These are phyloP conservation scores for Alternaria incomplexa DNA, from an alignment of 2,329 filamentous ascomycete genomes.

Conservation along the genomic window DNA sequence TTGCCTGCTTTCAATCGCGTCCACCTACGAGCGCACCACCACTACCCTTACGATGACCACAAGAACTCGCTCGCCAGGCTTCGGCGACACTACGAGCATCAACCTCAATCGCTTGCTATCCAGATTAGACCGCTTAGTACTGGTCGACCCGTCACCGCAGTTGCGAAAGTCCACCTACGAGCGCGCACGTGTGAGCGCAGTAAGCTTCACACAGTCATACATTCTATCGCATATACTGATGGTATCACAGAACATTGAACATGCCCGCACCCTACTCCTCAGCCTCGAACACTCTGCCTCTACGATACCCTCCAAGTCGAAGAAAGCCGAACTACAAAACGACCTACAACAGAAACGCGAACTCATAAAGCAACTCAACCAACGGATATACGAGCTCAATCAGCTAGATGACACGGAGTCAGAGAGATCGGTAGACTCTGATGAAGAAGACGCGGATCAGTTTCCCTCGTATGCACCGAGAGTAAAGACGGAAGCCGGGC, in stretches of 20 bases:
- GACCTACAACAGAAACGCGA: slow-evolving; percentile 71
- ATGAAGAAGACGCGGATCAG: slow-evolving; percentile 53
- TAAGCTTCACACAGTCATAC: slow-evolving; percentile 44
- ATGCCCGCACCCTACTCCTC: slow-evolving; percentile 71
- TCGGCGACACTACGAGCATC: slow-evolving; percentile 38
- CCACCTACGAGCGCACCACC: not conserved
- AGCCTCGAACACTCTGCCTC: slow-evolving; percentile 73
- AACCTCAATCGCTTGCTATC: slow-evolving; percentile 69
- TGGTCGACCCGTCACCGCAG: slow-evolving; percentile 65
- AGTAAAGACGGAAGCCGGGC: slow-evolving; percentile 36
- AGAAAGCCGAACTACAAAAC: slow-evolving; percentile 66
- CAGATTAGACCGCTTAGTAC: slow-evolving; percentile 69
- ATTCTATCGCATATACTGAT: slow-evolving; percentile 1
- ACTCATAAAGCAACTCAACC: slow-evolving; percentile 68
- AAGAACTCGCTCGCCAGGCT: slow-evolving; percentile 28
- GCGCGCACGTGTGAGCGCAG: slow-evolving; percentile 63
- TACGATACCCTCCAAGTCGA: slow-evolving; percentile 49
- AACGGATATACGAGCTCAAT: slow-evolving; percentile 71
- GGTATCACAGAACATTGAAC: slow-evolving; percentile 68
- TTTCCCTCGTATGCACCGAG: slow-evolving; percentile 52
- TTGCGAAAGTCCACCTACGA: slow-evolving; percentile 70
- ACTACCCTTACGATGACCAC: slow-evolving; percentile 23
- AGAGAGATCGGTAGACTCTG: slow-evolving; percentile 45
- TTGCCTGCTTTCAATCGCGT: not conserved
- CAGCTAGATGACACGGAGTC: slow-evolving; percentile 58